Base-by-base conservation (phyloP, 164 flowering plant genomes). In the Chloranthus sessilifolius region DNA sequence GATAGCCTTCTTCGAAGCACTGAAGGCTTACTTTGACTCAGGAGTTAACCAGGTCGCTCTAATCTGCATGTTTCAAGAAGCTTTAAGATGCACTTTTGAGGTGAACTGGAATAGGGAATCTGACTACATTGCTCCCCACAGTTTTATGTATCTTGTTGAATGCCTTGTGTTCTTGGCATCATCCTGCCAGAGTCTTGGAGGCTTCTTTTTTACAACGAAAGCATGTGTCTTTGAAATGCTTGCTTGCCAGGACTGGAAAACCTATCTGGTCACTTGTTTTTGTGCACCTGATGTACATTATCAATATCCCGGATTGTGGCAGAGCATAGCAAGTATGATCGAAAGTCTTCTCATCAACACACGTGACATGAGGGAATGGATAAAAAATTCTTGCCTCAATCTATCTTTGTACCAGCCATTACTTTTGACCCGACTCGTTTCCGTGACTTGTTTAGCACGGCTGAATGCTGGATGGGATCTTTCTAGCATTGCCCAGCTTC, bases 121-220 rank as follows among this genome's bases (percentile, higher is more conserved):
- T 46, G 83, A 74, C 48, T 75, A 70, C 34, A 75, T 85, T 20
- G 67, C 84, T 12, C 96, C 96, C 3, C 47, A 27, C 42, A 74
- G 74, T 65, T 82, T 69, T 51, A 25, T 82, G 37, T 82, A 74
- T 63, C 74, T 80, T 44, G 26, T 82, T 16, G 90, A 88, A 26
- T 76, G 80, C 14, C 73, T 72, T 40, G n/a, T 74, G 52, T 45
- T 78, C 21, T 34, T 72, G 61, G 66, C 58, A 10, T 68, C 78
- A 11, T 55, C 54, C 43, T 56, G 48, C 21, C 59, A 43, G 20
- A 54, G 56, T 0, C 43, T 12, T 7, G n/a, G 20, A 15, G 38
- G 39, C 23, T 38, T 2, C 23, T 55, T 72, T 43, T 68, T 61
- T 60, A 71, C 82, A 2, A 68, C 83, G 21, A 73, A 57, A 56